Conservation (phyloP, 495 filamentous ascomycete species). For the Neurospora sp. region DNA sequence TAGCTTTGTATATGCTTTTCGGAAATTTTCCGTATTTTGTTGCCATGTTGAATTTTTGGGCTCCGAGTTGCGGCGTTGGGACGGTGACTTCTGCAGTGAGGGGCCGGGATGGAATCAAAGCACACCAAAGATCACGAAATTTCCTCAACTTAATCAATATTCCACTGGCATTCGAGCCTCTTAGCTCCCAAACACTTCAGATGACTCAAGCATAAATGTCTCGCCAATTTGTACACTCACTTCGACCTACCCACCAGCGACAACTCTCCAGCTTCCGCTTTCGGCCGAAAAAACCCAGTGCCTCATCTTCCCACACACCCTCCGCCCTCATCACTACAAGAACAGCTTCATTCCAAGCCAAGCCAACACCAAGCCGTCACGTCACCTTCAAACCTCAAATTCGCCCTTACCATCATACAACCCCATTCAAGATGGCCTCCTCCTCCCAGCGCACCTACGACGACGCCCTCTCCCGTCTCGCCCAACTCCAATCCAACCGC, state of each 20-base stretch:
- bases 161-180: neutral
- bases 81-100: neutral
- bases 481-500: conserved; percentile 68
- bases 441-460: conserved; percentile 17
- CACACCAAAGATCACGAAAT: neutral
- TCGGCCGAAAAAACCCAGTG: neutral
- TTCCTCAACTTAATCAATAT: neutral
- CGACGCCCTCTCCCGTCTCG: conserved; percentile 41
- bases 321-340: neutral
- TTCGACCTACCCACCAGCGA: neutral
- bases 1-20: neutral
- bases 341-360: neutral
- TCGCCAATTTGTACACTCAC: neutral
- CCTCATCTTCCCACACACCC: neutral
- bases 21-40: neutral
- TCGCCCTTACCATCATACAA: neutral
- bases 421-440: conserved; percentile 5
- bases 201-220: neutral
- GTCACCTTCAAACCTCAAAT: neutral
- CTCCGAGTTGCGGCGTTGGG: neutral
- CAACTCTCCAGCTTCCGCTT: neutral
- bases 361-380: neutral
- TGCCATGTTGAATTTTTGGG: no score
- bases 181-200: neutral
- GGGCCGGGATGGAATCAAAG: neutral